phyloP scores from a whole-genome alignment of 805 yeast genomes.

The Kazachstania viticola region DNA sequence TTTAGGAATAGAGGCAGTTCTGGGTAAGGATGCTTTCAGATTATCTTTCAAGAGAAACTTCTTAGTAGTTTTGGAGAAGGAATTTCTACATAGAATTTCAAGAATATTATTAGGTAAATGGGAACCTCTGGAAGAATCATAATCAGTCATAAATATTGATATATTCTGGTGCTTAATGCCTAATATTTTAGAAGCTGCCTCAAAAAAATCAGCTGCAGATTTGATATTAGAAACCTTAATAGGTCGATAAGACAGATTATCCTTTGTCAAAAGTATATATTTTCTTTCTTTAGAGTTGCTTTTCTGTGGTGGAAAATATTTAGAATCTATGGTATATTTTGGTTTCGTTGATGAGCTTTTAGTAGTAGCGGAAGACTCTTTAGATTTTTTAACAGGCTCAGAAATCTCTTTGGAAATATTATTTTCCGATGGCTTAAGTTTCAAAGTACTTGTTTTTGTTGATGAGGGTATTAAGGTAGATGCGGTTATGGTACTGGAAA shows the following conservation, averaged over 20 bases:
- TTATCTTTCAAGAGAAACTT: constrained; percentile 20
- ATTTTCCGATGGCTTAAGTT: not conserved
- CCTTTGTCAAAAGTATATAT: constrained; percentile 49
- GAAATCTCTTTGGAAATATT: too few relatives aligned
- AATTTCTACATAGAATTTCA: constrained; percentile 25
- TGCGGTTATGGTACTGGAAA: constrained; percentile 5
- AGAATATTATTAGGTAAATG: constrained; percentile 41
- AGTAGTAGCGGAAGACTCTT: too few relatives aligned
- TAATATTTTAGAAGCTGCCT: constrained; percentile 29
- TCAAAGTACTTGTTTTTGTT: not conserved
- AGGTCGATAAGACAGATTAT: constrained; percentile 44
- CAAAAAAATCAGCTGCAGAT: constrained; percentile 30
- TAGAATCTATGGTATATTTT: not conserved
- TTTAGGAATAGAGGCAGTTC: constrained; percentile 12
- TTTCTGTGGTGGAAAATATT: constrained; percentile 1
- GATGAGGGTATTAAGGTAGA: constrained; percentile 1
- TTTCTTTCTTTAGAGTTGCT: constrained; percentile 7
- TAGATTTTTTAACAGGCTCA: not conserved
- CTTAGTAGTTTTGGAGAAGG: constrained; percentile 25
- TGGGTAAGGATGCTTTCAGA: constrained; percentile 2
- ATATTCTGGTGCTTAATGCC: constrained; percentile 17
- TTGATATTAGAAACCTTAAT: constrained; percentile 29
- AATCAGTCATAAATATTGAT: constrained; percentile 55
- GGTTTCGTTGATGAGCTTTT: too few relatives aligned
- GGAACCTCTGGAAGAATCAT: constrained; percentile 47